Evolutionary conservation across 2,329 filamentous ascomycete genomes (phyloP), one percentile per base, ranked within the genome.

Genomic region (Alternaria ventricosa): DNA sequence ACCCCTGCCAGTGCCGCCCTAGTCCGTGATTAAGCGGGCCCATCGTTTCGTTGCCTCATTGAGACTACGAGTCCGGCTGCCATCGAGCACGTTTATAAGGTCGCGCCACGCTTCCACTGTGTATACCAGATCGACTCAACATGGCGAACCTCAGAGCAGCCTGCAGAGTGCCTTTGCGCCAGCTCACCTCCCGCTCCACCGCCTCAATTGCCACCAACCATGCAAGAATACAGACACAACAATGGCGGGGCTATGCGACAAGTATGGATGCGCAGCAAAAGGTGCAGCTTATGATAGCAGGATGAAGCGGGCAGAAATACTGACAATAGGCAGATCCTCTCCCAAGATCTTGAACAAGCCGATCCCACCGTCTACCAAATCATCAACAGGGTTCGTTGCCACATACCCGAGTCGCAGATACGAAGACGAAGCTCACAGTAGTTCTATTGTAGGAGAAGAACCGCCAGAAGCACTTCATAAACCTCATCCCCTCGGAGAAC

Each of bases 401-500:
- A 41, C 44, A 57, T 60, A 41, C 47, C 47, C 41, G 55, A 61
- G 47, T 60, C 51, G 67, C 28, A 71, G 55, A 59, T 53, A 41
- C 20, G 36, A 41, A 23, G 33, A 49, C 55, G 57, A 49, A 65
- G 63, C 73, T 75, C 57, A 78, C 65, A 46, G 43, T 27, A 22
- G 25, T 63, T 55, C 23, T 33, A 46, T 23, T 67, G 60, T 67
- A 97, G 93, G 96, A 99, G 86, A 98, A 98, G 88, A 88, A 87
- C 71, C 89, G 96, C 72, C 96, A 99, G 82, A 97, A 97, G 82
- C 94, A 98, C 82, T 99, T 97, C 78, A 97, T 99, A 84, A 98
- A 98, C 79, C 90, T 99, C 81, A 99, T 99, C 78, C 95, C 96
- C 79, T 98, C 96, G 61, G 96, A 99, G 87, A 99, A 99, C 87